Conservation (phyloP, 306 rosid genomes). For the Vachellia pachyceras region DNA sequence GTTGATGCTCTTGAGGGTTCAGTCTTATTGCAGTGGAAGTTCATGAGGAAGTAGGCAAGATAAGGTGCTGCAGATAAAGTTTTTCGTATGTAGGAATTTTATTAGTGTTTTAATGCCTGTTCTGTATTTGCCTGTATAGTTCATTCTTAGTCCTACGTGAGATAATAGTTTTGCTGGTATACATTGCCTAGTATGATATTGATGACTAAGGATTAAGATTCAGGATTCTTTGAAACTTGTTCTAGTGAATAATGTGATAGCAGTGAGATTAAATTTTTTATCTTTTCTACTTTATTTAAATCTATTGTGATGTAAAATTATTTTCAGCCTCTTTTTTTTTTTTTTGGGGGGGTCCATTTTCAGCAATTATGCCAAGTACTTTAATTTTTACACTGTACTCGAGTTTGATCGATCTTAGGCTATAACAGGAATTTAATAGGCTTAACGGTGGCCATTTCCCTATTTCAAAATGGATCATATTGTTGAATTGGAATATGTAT, state of each 20-base stretch:
- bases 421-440: not conserved
- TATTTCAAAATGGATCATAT: not conserved
- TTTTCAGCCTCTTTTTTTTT: not conserved
- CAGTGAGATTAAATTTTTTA: not conserved
- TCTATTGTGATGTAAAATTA: not conserved
- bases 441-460: not conserved
- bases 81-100: conserved; percentile 15
- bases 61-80: conserved; percentile 12
- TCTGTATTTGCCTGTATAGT: conserved; percentile 36
- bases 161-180: conserved; percentile 20
- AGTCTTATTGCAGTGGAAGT: not conserved
- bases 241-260: not conserved
- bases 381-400: not conserved
- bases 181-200: not conserved
- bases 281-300: not conserved
- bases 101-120: conserved; percentile 6
- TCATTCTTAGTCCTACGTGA: conserved; percentile 17
- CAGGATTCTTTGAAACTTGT: conserved; percentile 14
- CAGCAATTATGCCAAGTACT: not conserved
- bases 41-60: conserved; percentile 17
- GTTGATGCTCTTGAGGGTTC: conserved; percentile 22
- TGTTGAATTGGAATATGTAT: not conserved
- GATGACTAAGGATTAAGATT: not conserved
- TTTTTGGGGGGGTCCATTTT: not conserved
- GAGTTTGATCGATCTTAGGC: not conserved